Evolutionary conservation across 805 yeast species (phyloP), one percentile per base, ranked within the genome.

Genomic region (Saturnispora diversa): DNA sequence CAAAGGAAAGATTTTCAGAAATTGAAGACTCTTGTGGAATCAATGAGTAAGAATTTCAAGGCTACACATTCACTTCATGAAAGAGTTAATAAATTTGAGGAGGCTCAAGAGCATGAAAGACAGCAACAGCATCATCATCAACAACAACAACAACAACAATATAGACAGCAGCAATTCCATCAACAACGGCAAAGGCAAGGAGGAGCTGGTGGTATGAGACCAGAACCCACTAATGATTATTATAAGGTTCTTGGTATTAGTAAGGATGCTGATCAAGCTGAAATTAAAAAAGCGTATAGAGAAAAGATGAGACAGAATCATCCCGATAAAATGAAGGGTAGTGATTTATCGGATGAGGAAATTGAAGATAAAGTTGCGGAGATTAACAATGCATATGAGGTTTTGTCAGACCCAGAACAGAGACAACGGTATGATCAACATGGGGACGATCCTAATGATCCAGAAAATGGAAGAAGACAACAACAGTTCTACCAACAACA

Each of bases 361-460:
- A 80, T 82, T 27, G 95, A 86, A 59, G 66, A 66, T 37, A 84
- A 83, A 52, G 92, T 90, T 88, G 86, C 94, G 35, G 88, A 81
- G 41, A 84, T 90, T 47, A 92, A 90, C 60, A 85, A 83, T 55
- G 97, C 97, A 0, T 87, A 92, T 59, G 97, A 87, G 56, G 79
- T 81, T 2, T 66, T 90, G 27, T 74, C 87, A 8, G 77, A 83
- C 49, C 74, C 75, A 2, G 82, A 77, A 33, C 64, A 72, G 44
- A 71, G 78, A 44, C 72, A 65, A 33, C 72, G 77, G 35, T 90
- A 83, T 53, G 95, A 88, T 55, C 36, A 41, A 12, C 50, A 39
- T 25, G 57, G 60, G 3, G 47, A 46, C 11, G 58, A 55, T 31
- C 56, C 54, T 11, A 50, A 49, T 29, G 59, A 50, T 35, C 48